Base-by-base conservation (phyloP, 2,329 filamentous ascomycete genomes). In the Trematosphaeria pertusa region DNA sequence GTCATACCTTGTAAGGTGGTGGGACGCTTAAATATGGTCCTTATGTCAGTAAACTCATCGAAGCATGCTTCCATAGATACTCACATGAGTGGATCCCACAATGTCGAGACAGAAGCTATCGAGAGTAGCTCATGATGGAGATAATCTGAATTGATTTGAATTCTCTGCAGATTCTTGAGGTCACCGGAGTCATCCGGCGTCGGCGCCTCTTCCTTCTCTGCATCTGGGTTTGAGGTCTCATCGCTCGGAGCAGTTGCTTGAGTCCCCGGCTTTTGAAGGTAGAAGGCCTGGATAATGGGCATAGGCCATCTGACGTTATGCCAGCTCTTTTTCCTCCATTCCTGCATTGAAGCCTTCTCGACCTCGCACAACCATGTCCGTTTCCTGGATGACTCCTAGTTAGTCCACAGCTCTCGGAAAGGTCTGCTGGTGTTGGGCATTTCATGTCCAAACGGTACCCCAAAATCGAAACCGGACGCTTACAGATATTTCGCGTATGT, bases 241-340 rank as follows among this genome's bases (percentile, higher is more conserved):
- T 30, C 26, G 22, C 31, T 22, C 19, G 11, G 14, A 9, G 10
- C 12, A 6, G 5, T 15, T 2, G n/a, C 5, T 4, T 12, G 5
- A 5, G 22, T 20, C 14, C 18, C 21, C 5, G n/a, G 22, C 22
- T 19, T 39, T 12, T 20, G 21, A 12, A 3, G n/a, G 14, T 39
- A 39, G 37, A 39, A 39, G 10, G 26, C 37, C 22, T 39, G 22
- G 22, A 39, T 28, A 20, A 39, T 28, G 14, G 37, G 26, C 18
- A 14, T 6, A 8, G 37, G 37, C 6, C 24, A 39, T 8, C 11
- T 15, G 8, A 19, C 4, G 18, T 15, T 17, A 19, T 17, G 10
- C 26, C 37, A 39, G 22, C 18, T 17, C 19, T 9, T 11, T 31
- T 30, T 31, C n/a, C n/a, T 39, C 37, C 37, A 39, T 14, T 26